These are phyloP conservation scores for Irpex lacteus DNA, from an alignment of 1,284 basidiomycete species.

Conservation along the genomic window DNA sequence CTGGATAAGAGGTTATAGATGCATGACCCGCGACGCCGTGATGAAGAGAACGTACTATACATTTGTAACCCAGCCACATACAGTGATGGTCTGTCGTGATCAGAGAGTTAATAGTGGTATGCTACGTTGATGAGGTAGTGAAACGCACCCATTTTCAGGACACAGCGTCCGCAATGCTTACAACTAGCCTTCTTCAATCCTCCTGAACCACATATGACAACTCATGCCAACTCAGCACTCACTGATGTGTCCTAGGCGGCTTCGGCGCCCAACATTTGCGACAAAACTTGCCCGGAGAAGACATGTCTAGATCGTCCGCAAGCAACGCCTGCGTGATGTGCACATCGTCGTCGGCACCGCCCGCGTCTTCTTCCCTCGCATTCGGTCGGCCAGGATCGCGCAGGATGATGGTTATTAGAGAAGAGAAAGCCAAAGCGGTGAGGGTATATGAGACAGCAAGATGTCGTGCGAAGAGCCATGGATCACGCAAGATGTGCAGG, in stretches of 20 bases:
- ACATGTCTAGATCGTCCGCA: conserved; percentile 45
- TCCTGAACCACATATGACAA: neutral
- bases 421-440: conserved; percentile 64
- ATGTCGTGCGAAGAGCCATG: conserved; percentile 49
- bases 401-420: conserved; percentile 66
- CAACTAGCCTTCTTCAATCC: conserved; percentile 35
- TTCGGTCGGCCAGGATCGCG: conserved; percentile 66
- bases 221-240: conserved; percentile 13
- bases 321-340: conserved; percentile 62
- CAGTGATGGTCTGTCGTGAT: conserved; percentile 77
- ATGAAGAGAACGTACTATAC: conserved; percentile 55
- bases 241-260: conserved; percentile 81
- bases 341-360: conserved; percentile 43
- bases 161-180: conserved; percentile 72
- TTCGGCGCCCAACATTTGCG: conserved; percentile 75
- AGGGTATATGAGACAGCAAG: conserved; percentile 56
- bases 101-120: neutral
- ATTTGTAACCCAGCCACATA: conserved; percentile 79
- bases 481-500: conserved; percentile 48
- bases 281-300: conserved; percentile 63
- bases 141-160: conserved; percentile 79
- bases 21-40: neutral
- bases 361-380: conserved; percentile 26
- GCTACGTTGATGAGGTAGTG: neutral
- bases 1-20: conserved; percentile 33